Conservation (phyloP, 768 basidiomycete genomes). For the Leccinum arenicola region DNA sequence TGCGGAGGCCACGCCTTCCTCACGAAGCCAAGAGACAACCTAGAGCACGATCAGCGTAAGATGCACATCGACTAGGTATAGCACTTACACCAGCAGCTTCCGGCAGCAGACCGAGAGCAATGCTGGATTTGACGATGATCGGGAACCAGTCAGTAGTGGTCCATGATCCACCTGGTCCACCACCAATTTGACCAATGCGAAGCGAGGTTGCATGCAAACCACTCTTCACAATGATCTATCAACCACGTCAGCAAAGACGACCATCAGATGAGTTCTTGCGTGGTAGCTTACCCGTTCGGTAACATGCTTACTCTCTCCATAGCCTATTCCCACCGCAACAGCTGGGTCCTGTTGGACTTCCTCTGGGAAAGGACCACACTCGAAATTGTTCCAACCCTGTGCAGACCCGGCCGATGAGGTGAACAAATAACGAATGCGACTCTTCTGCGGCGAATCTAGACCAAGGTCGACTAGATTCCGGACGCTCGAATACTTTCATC, state of each 20-base stretch:
- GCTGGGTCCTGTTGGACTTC: conserved; percentile 30
- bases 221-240: conserved; percentile 39
- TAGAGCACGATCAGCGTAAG: conserved; percentile 12
- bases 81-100: conserved; percentile 29
- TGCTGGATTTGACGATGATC: conserved; percentile 37
- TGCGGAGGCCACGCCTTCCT: conserved; percentile 35
- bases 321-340: conserved; percentile 39
- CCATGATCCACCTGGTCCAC: conserved; percentile 43
- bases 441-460: conserved; percentile 24
- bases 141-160: conserved; percentile 47
- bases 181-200: conserved; percentile 46
- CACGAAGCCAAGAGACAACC: conserved; percentile 43
- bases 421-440: conserved; percentile 34
- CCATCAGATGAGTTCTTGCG: too few species aligned
- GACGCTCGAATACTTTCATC: conserved; percentile 41
- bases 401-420: conserved; percentile 40
- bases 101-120: conserved; percentile 29
- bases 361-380: conserved; percentile 34
- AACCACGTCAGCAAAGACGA: not conserved
- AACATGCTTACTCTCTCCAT: conserved; percentile 46
- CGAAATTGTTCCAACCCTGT: conserved; percentile 28
- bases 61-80: too few species aligned
- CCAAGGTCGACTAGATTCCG: conserved; percentile 36
- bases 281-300: conserved; percentile 31
- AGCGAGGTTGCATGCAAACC: conserved; percentile 36